phyloP scores from a whole-genome alignment of 768 basidiomycete genomes.

The Tricholoma sp. region DNA sequence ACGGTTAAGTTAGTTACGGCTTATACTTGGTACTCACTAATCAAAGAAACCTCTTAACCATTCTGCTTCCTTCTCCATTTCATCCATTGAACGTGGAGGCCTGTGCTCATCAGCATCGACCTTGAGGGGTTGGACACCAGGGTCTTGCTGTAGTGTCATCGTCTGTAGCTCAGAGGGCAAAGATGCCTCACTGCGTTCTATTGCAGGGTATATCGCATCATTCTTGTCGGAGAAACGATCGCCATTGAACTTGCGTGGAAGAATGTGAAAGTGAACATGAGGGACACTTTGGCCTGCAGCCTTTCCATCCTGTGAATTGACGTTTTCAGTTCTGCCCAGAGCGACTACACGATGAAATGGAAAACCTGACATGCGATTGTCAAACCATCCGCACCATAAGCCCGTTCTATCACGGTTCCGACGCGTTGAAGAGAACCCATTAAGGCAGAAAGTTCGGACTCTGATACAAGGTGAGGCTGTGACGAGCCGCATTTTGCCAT shows the following conservation, averaged over 20 bases:
- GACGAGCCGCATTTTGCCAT: neutral
- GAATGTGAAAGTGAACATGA: conserved; percentile 94
- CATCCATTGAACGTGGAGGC: conserved; percentile 53
- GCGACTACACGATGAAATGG: neutral
- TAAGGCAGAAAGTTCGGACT: conserved; percentile 71
- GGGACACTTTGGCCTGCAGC: conserved; percentile 79
- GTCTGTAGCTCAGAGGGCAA: conserved; percentile 37
- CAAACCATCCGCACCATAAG: conserved; percentile 75
- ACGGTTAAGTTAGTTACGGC: neutral
- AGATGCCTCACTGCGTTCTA: conserved; percentile 60
- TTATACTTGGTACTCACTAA: conserved; percentile 9
- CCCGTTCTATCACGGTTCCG: conserved; percentile 74
- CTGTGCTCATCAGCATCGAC: conserved; percentile 72
- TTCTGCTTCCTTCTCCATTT: conserved; percentile 76
- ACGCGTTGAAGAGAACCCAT: conserved; percentile 79
- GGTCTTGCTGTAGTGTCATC: conserved; percentile 15
- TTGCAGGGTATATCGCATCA: conserved; percentile 73
- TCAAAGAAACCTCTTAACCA: conserved; percentile 61
- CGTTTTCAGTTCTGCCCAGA: neutral
- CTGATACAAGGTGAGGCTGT: conserved; percentile 19
- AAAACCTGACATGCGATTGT: conserved; percentile 87
- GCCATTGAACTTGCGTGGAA: conserved; percentile 72
- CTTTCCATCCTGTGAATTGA: conserved; percentile 62
- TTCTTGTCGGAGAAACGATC: conserved; percentile 60
- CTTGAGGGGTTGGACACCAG: conserved; percentile 31